A percentile compares a stretch with the other conserved stretches of the same genome.
Conservation (phyloP, 169 alveolate genomes). For the Pseudocohnilembus persalinus region DNA sequence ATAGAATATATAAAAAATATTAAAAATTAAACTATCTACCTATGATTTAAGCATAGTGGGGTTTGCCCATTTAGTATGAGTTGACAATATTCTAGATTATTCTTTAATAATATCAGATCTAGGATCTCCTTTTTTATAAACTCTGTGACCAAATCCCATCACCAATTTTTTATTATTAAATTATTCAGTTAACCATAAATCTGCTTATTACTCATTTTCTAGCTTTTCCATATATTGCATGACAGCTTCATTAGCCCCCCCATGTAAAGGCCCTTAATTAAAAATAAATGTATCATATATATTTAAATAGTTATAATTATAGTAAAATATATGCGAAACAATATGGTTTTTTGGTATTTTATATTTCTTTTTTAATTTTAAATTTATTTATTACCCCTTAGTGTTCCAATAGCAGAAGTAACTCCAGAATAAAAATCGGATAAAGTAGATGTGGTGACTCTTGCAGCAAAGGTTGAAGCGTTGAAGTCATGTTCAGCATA, state of each 20-base stretch:
- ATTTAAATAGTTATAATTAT: neutral
- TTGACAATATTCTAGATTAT: constrained; percentile 49
- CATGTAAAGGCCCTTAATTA: constrained; percentile 89
- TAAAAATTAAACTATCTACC: neutral
- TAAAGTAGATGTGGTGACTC: constrained; percentile 80
- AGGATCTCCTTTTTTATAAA: constrained; percentile 87
- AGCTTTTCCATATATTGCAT: constrained; percentile 60
- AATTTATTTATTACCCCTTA: neutral
- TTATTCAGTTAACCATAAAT: constrained; percentile 52
- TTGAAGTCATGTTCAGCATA: constrained; percentile 89
- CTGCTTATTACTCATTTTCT: constrained; percentile 40
- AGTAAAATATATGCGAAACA: no score
- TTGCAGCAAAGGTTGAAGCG: constrained; percentile 86
- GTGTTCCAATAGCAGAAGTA: constrained; percentile 77
- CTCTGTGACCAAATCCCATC: constrained; percentile 88
- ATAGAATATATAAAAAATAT: no score
- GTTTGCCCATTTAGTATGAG: neutral
- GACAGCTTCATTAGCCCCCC: constrained; percentile 91
- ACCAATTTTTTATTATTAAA: constrained; percentile 57
- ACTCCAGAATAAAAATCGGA: constrained; percentile 76
- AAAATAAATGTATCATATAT: no score
- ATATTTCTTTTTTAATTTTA: no score
- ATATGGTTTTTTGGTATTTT: no score
- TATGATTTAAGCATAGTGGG: neutral
- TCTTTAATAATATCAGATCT: constrained; percentile 73